A percentile compares a stretch with the other conserved stretches of the same genome.
These are phyloP conservation scores for Phaeotremella skinneri DNA, from an alignment of 768 basidiomycete genomes.

Conservation along the genomic window DNA sequence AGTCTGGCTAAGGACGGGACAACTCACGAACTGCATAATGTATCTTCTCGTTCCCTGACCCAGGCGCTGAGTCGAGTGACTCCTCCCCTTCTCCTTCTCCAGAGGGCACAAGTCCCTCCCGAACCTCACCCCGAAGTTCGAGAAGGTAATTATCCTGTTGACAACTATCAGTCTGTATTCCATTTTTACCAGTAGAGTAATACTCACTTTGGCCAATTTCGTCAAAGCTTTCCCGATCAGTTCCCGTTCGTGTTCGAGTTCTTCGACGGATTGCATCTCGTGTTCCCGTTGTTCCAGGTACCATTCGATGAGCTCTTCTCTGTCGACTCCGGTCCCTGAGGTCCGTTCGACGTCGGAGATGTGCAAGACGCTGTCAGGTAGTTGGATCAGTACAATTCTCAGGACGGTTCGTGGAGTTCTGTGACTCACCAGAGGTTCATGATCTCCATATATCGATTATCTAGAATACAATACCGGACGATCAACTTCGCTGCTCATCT, in stretches of 20 bases:
- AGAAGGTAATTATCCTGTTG: constrained; percentile 65
- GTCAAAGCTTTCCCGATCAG: constrained; percentile 82
- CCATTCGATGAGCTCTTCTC: constrained; percentile 93
- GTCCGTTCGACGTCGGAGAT: constrained; percentile 72
- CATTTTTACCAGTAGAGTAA: not conserved
- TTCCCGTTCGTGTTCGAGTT: constrained; percentile 86
- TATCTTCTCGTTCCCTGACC: constrained; percentile 63
- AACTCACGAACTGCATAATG: constrained; percentile 78
- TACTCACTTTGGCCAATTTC: constrained; percentile 81
- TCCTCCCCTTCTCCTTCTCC: constrained; percentile 64
- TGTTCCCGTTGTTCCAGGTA: constrained; percentile 86
- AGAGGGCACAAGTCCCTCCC: constrained; percentile 55
- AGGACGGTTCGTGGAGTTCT: not conserved
- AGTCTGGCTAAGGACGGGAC: not conserved
- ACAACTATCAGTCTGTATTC: not conserved
- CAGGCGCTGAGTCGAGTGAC: constrained; percentile 54
- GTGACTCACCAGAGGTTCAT: constrained; percentile 65
- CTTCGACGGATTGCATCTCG: constrained; percentile 76
- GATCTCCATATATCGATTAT: constrained; percentile 88
- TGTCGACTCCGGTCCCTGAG: constrained; percentile 72
- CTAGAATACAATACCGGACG: constrained; percentile 14
- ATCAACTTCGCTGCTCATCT: not conserved
- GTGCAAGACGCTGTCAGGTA: constrained; percentile 65
- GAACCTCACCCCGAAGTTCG: constrained; percentile 76
- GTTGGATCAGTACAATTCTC: not conserved